Evolutionary conservation across 306 rosid genomes (phyloP), one percentile per base, ranked within the genome.

Genomic region (Sindora glabra): DNA sequence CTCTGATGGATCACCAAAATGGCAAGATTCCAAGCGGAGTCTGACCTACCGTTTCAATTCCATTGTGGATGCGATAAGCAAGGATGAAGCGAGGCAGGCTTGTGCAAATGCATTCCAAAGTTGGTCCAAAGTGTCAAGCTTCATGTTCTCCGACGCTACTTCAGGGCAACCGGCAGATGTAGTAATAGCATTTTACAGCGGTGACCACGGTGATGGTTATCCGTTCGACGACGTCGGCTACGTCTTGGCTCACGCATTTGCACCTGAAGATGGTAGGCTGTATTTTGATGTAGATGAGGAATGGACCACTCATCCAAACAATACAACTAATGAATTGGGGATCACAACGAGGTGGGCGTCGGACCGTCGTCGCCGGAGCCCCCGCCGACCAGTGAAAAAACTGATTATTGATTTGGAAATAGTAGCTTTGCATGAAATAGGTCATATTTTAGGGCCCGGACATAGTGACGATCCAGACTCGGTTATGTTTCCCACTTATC

Each of bases 391-490:
- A n/a, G n/a, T n/a, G n/a, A n/a, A n/a, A n/a, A n/a, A n/a, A n/a
- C n/a, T n/a, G n/a, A n/a, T n/a, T n/a, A 12, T 0, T 47, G 81
- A 77, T 17, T 18, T 67, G 18, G 65, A 77, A 17, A 67, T 65
- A 0, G 61, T 77, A 41, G 56, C 69, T 8, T 44, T 77, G 78
- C 82, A 77, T 42, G 82, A 77, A 32, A 67, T 72, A 0, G 82
- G 75, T 3, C 78, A 77, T 14, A n/a, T 67, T 49, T 22, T 77
- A 0, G 78, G 82, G 42, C 75, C 72, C 0, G n/a, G 24, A 2
- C 82, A 77, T 27, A 77, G 82, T 61, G 49, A 41, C 1, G 59
- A 61, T 10, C 29, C 7, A 2, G 72, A 32, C 8, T 61, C 82
- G 0, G 19, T 77, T 26, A 77, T 77, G 79, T 38, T 0, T 4